These are phyloP conservation scores for Aureobasidium sp. DNA, from an alignment of 2,329 filamentous ascomycete species.

Conservation along the genomic window DNA sequence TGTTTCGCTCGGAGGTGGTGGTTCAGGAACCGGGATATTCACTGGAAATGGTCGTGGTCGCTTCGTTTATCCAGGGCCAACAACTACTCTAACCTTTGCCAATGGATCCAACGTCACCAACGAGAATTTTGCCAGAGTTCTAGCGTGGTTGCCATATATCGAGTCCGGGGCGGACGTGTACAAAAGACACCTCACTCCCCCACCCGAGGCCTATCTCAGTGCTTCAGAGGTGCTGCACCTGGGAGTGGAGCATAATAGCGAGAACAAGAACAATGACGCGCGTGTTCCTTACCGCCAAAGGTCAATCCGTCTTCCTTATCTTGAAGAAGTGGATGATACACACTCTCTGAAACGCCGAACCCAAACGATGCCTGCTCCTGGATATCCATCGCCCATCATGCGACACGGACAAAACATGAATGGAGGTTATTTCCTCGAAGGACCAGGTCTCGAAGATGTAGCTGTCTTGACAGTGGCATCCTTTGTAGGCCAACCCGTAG, in stretches of 20 bases:
- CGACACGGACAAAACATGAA: slow-evolving; percentile 33
- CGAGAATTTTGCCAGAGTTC: slow-evolving; percentile 35
- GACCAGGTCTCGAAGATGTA: slow-evolving; percentile 36
- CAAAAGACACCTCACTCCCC: slow-evolving; percentile 25
- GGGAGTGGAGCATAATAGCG: too few species aligned
- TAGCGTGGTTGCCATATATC: slow-evolving; percentile 32
- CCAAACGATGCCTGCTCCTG: slow-evolving; percentile 26
- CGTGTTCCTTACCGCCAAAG: background rate
- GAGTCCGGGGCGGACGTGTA: slow-evolving; percentile 35
- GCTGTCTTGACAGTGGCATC: slow-evolving; percentile 37
- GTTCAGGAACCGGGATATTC: slow-evolving; percentile 36
- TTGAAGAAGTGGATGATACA: background rate
- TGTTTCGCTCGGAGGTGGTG: slow-evolving; percentile 32
- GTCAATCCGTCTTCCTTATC: background rate
- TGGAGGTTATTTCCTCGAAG: slow-evolving; percentile 38
- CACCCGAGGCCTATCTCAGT: slow-evolving; percentile 15
- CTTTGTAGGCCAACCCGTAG: slow-evolving; percentile 29
- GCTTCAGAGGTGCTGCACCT: slow-evolving; percentile 18
- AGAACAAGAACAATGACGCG: background rate
- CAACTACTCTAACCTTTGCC: slow-evolving; percentile 35
- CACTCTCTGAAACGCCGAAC: background rate
- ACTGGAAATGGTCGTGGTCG: slow-evolving; percentile 35
- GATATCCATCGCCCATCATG: slow-evolving; percentile 35
- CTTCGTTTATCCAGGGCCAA: slow-evolving; percentile 35
- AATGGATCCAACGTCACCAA: slow-evolving; percentile 35